Base-by-base conservation (phyloP, 2,329 filamentous ascomycete genomes). In the Microdochium nivale region DNA sequence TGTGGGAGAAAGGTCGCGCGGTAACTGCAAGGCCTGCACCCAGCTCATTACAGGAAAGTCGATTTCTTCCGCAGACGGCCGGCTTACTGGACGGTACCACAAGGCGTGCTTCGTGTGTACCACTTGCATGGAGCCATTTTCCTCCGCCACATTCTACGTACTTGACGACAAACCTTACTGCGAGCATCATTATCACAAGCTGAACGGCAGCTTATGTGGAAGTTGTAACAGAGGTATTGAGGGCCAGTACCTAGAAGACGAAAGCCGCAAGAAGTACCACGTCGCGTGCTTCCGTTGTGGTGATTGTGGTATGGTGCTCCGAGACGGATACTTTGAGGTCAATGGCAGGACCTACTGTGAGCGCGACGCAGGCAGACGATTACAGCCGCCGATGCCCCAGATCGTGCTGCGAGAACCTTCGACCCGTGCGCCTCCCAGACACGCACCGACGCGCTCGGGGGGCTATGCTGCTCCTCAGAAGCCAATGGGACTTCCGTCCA, bases 81-180 rank as follows among this genome's bases (percentile, higher is more conserved):
- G 91, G 24, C 75, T 99, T 24, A 95, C 89, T 0, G 94, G 94
- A 10, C 86, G 90, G 56, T 99, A 96, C 67, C 94, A 99, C 75
- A 95, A 95, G 67, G 80, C 86, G 3, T 99, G 92, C 67, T 97
- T 99, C 65, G 88, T 92, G 11, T 99, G 94, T 76, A 81, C 83
- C 3, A 90, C 87, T 1, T 99, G 94, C 72, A 75, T 76, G 11
- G 78, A 84, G 51, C 86, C 90, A 1, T 99, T 97, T 64, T 76
- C 84, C 21, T 95, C 90, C 0, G 81, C 89, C 1, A 90, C 94
- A 53, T 97, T 97, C 61, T 99, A 99, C 65, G 91, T 99, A 11
- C 80, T 90, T 54, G 72, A 87, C 57, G 90, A 99, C 69, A 78
- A 83, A 53, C 94, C 94, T 0, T 96, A 92, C 70, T 97, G 94